Evolutionary conservation across 2,329 filamentous ascomycete species (phyloP), one percentile per base, ranked within the genome.

Genomic region (Cordyceps cateniannulata): DNA sequence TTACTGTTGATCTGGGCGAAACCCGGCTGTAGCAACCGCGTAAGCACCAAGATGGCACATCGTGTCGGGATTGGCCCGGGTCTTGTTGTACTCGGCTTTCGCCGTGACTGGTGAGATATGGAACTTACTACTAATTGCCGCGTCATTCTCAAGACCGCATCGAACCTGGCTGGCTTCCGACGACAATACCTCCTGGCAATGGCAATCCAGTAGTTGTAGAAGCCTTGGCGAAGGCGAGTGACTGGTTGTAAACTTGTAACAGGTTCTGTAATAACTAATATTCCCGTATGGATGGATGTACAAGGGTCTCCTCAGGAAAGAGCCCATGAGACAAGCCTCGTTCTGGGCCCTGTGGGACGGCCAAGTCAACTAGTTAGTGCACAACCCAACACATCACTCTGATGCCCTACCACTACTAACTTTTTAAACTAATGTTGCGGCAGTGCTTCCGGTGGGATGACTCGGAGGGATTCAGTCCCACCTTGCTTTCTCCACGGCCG

Each of bases 271-370:
- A 29, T 29, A 8, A 29, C 12, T 32, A 32, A 9, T 32, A 32
- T 10, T 35, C 9, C 32, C 5, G 5, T 35, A 35, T 35, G n/a
- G n/a, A n/a, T n/a, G n/a, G n/a, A n/a, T n/a, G n/a, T n/a, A 7
- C 32, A 7, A 7, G 32, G 9, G 8, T 35, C 32, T 12, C 32
- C 3, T 35, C 9, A 35, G 5, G 32, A 27, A 27, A 32, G 24
- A 20, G 32, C 16, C 24, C 29, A 16, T 44, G 10, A 44, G 24
- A 54, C 51, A 55, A 27, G 40, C 16, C 24, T 27, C 24, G 52
- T 45, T 55, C 52, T 55, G 52, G 51, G n/a, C 40, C 52, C 9
- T 20, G 40, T 55, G 40, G 40, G 52, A 55, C 52, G 24, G 38
- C 38, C 50, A 22, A 45, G 52, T 35, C 3, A 25, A 47, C 24